phyloP scores from a whole-genome alignment of 805 yeast genomes.

The Yamadazyma philogaea region DNA sequence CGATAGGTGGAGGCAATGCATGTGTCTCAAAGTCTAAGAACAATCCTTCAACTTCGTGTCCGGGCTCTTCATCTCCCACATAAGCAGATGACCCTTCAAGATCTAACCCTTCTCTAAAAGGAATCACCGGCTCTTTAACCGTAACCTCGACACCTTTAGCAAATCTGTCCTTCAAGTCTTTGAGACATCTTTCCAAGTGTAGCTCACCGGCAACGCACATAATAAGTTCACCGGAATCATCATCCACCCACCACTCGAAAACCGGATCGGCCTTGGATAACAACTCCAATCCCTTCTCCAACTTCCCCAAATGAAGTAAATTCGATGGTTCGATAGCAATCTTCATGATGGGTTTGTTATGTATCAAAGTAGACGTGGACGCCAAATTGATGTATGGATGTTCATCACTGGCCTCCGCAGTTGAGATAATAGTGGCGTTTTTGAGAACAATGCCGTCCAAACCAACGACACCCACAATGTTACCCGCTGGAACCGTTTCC shows the following conservation, averaged over 20 bases:
- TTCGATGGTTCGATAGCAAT: constrained; percentile 95
- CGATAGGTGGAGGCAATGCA: constrained; percentile 55
- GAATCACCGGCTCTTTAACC: constrained; percentile 89
- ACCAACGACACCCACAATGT: constrained; percentile 92
- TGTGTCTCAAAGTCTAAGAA: constrained; percentile 46
- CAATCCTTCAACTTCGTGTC: constrained; percentile 16
- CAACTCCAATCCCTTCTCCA: constrained; percentile 75
- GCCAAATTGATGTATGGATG: constrained; percentile 69
- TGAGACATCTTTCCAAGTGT: constrained; percentile 90
- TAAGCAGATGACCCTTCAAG: constrained; percentile 45
- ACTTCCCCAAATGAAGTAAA: constrained; percentile 70
- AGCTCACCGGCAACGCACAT: constrained; percentile 95
- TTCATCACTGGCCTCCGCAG: constrained; percentile 33
- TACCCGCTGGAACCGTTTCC: constrained; percentile 87
- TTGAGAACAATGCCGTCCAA: constrained; percentile 78
- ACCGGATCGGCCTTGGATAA: constrained; percentile 92
- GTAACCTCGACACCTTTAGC: constrained; percentile 82
- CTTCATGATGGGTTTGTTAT: constrained; percentile 85
- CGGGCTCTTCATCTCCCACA: constrained; percentile 11
- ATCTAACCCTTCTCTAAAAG: constrained; percentile 82
- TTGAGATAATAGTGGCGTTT: constrained; percentile 74
- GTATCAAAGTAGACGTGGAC: constrained; percentile 44
- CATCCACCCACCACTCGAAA: constrained; percentile 76
- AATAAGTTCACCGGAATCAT: constrained; percentile 88
- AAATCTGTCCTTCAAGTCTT: constrained; percentile 85